A percentile compares a stretch with the other conserved stretches of the same genome.
Conservation (phyloP, 371 early-diverging fungal species). For the Nematocida displodere region DNA sequence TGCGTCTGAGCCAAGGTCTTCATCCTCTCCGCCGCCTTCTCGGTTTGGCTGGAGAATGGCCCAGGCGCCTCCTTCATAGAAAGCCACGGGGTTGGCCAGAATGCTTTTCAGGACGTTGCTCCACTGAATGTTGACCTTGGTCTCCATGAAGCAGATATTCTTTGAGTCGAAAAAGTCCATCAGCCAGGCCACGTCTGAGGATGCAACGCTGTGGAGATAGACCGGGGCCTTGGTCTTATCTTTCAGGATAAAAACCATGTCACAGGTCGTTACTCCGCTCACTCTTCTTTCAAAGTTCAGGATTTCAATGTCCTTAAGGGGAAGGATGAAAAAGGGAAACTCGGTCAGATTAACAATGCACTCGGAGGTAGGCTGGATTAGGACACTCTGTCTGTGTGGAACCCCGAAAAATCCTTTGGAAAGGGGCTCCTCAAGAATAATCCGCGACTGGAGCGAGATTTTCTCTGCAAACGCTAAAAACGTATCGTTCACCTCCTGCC, state of each 20-base stretch:
- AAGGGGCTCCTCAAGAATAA: constrained; percentile 86
- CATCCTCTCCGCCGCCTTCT: constrained; percentile 55
- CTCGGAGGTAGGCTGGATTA: constrained; percentile 87
- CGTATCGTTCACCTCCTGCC: constrained; percentile 84
- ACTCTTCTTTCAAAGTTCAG: constrained; percentile 92
- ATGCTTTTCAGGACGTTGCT: constrained; percentile 92
- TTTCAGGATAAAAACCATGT: constrained; percentile 93
- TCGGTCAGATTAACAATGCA: constrained; percentile 91
- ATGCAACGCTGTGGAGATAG: constrained; percentile 91
- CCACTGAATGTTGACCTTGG: constrained; percentile 93
- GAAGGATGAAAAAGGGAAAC: constrained; percentile 84
- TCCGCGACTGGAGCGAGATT: constrained; percentile 70
- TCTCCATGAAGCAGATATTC: constrained; percentile 88
- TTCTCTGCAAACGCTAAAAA: constrained; percentile 83
- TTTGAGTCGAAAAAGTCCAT: constrained; percentile 95
- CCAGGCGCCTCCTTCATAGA: constrained; percentile 94
- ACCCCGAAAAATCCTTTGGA: constrained; percentile 90
- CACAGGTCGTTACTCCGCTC: constrained; percentile 94
- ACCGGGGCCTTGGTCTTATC: constrained; percentile 79
- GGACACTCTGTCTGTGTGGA: constrained; percentile 80
- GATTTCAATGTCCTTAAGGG: constrained; percentile 86
- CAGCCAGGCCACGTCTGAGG: constrained; percentile 80
- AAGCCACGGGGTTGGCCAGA: constrained; percentile 82
- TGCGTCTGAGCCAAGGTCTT: constrained; percentile 13
- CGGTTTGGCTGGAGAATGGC: constrained; percentile 67